Conservation (phyloP, 1,139 yeast genomes). For the Torulaspora globosa region DNA sequence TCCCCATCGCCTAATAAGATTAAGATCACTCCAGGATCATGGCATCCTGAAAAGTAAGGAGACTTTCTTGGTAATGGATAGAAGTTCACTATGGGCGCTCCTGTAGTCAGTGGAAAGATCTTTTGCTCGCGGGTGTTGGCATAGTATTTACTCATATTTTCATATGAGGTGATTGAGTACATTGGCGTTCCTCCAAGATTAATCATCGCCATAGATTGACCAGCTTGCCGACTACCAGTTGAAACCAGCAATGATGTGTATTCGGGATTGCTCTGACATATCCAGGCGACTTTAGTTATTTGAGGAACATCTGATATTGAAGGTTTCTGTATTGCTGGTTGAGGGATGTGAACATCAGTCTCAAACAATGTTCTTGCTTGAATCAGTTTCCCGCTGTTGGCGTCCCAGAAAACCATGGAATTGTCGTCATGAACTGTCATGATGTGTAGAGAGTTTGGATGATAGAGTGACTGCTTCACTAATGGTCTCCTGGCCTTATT, state of each 20-base stretch:
- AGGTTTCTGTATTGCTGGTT: slow-evolving; percentile 27
- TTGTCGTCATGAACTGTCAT: slow-evolving; percentile 78
- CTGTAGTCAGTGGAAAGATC: slow-evolving; percentile 49
- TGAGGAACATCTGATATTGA: slow-evolving; percentile 14
- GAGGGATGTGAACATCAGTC: slow-evolving; percentile 56
- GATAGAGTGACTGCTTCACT: slow-evolving; percentile 66
- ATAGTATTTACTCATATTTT: slow-evolving; percentile 75
- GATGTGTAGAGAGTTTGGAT: slow-evolving; percentile 87
- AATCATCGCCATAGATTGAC: slow-evolving; percentile 57
- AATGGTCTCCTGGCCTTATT: slow-evolving; percentile 44
- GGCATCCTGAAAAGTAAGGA: slow-evolving; percentile 70
- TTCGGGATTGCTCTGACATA: slow-evolving; percentile 77
- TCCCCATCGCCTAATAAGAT: slow-evolving; percentile 59
- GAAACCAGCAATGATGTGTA: slow-evolving; percentile 66
- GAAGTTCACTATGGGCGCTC: slow-evolving; percentile 44
- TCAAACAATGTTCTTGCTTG: slow-evolving; percentile 73
- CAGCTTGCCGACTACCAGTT: slow-evolving; percentile 55
- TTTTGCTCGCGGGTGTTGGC: slow-evolving; percentile 58
- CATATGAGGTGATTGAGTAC: slow-evolving; percentile 76
- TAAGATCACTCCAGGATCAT: slow-evolving; percentile 59
- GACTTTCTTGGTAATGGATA: slow-evolving; percentile 50
- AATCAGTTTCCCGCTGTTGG: slow-evolving; percentile 64
- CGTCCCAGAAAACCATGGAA: slow-evolving; percentile 89
- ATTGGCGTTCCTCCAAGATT: slow-evolving; percentile 81
- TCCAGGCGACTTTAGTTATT: slow-evolving; percentile 53